Conservation (phyloP, 768 basidiomycete species). For the Pleurotus tuoliensis region DNA sequence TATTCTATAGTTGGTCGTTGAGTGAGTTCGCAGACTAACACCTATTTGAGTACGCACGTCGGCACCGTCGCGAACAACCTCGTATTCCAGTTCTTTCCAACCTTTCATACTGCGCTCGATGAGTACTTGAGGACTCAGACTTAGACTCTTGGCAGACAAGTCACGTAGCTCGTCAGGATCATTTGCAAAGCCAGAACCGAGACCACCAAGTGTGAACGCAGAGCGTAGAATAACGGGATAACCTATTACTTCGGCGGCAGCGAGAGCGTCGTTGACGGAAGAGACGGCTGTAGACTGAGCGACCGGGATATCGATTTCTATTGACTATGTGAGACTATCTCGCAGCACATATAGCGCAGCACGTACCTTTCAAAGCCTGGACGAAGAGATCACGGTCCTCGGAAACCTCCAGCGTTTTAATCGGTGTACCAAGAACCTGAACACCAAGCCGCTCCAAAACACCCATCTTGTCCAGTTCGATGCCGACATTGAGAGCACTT, state of each 20-base stretch:
- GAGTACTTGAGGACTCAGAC: conserved; percentile 90
- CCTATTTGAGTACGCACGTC: conserved; percentile 58
- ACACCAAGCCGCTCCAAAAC: conserved; percentile 89
- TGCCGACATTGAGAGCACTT: conserved; percentile 96
- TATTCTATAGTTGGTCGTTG: conserved; percentile 55
- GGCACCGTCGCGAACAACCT: conserved; percentile 96
- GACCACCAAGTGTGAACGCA: conserved; percentile 96
- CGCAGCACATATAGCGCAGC: neutral
- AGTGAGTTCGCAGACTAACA: no score
- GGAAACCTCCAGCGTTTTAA: conserved; percentile 91
- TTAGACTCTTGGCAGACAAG: conserved; percentile 86
- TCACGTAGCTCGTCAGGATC: conserved; percentile 93
- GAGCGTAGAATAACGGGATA: conserved; percentile 97
- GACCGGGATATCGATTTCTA: conserved; percentile 96
- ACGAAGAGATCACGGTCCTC: conserved; percentile 97
- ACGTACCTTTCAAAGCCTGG: conserved; percentile 88
- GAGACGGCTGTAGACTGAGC: conserved; percentile 96
- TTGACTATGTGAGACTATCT: neutral
- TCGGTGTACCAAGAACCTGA: conserved; percentile 92
- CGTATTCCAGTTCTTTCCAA: conserved; percentile 99
- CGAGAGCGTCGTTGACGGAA: conserved; percentile 88
- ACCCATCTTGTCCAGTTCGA: conserved; percentile 95
- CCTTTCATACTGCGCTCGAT: conserved; percentile 99
- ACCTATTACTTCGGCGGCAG: conserved; percentile 86
- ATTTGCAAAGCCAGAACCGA: conserved; percentile 97